Percentiles rank a stretch among this genome's conserved stretches.
These are phyloP conservation scores for Panus rudis DNA, from an alignment of 768 basidiomycete genomes.

Conservation along the genomic window DNA sequence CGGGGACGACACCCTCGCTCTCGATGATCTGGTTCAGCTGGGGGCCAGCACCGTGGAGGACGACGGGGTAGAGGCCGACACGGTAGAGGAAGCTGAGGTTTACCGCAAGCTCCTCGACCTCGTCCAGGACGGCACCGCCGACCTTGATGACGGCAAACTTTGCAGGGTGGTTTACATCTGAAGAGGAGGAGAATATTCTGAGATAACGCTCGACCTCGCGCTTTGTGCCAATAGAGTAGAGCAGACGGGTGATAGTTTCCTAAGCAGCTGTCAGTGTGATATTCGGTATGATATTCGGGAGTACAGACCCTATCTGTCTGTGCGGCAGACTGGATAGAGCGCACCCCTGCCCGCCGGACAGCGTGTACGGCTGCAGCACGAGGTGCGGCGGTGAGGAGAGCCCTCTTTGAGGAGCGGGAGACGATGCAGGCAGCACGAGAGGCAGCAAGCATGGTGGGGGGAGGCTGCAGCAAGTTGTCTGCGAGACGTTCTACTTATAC, in stretches of 20 bases:
- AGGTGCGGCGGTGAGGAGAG: slow-evolving; percentile 37
- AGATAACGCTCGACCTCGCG: slow-evolving; percentile 98
- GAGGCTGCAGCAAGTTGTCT: too few species aligned
- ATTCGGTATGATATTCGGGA: background rate
- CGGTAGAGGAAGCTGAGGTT: slow-evolving; percentile 95
- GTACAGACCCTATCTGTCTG: slow-evolving; percentile 67
- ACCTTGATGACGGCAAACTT: slow-evolving; percentile 98
- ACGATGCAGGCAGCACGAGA: slow-evolving; percentile 13
- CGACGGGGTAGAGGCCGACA: slow-evolving; percentile 95
- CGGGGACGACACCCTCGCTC: slow-evolving; percentile 85
- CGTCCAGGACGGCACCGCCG: slow-evolving; percentile 89
- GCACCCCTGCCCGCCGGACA: slow-evolving; percentile 25
- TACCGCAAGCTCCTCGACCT: slow-evolving; percentile 89
- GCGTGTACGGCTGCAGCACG: slow-evolving; percentile 35
- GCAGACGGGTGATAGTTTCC: slow-evolving; percentile 95
- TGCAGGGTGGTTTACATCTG: slow-evolving; percentile 81
- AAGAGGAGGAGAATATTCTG: slow-evolving; percentile 94
- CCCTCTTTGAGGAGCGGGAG: slow-evolving; percentile 33
- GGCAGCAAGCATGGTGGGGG: slow-evolving; percentile 11
- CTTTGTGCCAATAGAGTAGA: slow-evolving; percentile 96
- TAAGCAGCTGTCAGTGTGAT: slow-evolving; percentile 24
- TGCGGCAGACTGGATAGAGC: slow-evolving; percentile 46
- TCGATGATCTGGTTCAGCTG: slow-evolving; percentile 94
- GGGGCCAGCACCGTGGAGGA: slow-evolving; percentile 94
- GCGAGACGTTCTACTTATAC: too few species aligned